Conservation (phyloP, 2,329 filamentous ascomycete species). For the Stylonectria norvegica region DNA sequence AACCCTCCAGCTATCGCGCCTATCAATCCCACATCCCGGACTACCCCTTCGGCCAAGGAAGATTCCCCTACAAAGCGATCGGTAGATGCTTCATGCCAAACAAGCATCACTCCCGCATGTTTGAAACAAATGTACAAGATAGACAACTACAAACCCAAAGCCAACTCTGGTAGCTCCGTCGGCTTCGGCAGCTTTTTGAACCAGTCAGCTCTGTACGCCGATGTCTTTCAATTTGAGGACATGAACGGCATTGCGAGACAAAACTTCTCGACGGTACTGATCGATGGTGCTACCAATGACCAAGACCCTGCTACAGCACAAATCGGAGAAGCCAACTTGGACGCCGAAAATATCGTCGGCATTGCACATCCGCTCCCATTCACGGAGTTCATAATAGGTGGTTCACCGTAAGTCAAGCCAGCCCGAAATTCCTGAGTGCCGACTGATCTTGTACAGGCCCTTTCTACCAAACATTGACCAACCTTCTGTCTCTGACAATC, state of each 20-base stretch:
- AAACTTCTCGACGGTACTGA: constrained; percentile 12
- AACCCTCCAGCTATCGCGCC: constrained; percentile 11
- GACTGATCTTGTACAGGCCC: background rate
- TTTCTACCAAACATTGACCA: background rate
- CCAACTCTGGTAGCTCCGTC: constrained; percentile 11
- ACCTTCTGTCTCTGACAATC: background rate
- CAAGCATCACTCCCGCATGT: constrained; percentile 14
- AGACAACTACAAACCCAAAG: constrained; percentile 10
- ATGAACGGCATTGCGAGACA: constrained; percentile 12
- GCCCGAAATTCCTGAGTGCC: background rate
- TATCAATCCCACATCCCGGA: constrained; percentile 4
- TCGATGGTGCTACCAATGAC: constrained; percentile 13
- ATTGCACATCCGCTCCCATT: constrained; percentile 17
- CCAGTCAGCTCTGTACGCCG: constrained; percentile 12
- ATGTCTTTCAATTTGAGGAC: constrained; percentile 14
- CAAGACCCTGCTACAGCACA: constrained; percentile 8
- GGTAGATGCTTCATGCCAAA: constrained; percentile 14
- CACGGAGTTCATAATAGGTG: constrained; percentile 15
- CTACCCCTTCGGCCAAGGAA: constrained; percentile 2
- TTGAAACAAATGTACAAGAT: constrained; percentile 18
- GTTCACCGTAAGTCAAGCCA: background rate
- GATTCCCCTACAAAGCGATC: constrained; percentile 8
- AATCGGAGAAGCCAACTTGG: constrained; percentile 10
- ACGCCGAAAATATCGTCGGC: constrained; percentile 16
- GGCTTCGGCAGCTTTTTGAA: constrained; percentile 15